Base-by-base conservation (phyloP, 2,329 filamentous ascomycete species). In the Phaeosphaeriaceae sp. region DNA sequence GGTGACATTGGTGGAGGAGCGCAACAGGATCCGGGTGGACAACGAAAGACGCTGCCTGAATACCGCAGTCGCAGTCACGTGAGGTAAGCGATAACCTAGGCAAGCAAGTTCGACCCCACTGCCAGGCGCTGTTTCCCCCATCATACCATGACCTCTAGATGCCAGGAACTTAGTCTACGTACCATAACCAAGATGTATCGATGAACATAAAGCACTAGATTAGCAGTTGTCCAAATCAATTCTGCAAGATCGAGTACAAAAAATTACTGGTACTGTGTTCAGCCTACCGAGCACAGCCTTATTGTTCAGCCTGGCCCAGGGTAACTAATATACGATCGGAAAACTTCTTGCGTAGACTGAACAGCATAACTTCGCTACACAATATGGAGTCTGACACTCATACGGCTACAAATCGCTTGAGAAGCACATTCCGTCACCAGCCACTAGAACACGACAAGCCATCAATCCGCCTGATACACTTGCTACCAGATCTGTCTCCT, bases 381-480 rank as follows among this genome's bases (percentile, higher is more conserved):
- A 36, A 36, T 7, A 36, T 36, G 31, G 13, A 36, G 13, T 36
- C 31, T 11, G 31, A 5, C 13, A 15, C 7, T 3, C 31, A 11
- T 3, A 5, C 31, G 31, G 31, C 11, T 7, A 15, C 13, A 15
- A 11, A 11, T 36, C 11, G 31, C 31, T 36, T 15, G 9, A 22
- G 9, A 44, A 7, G 41, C 13, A 36, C n/a, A 19, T 61, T 46
- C 27, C 11, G 42, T 11, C 47, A 56, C 27, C 11, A 48, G 6
- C 42, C 48, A 15, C 60, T 62, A 19, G 48, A 62, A 24, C 42
- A 57, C 40, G 53, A 5, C 10, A 25, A 49, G 19, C 27, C 27
- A 6, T 47, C 54, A 1, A 60, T 62, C 19, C 50, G 60, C 9
- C 10, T 62, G 10, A 40, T 60, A n/a, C 48, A 20, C 33, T 31